These are phyloP conservation scores for Perilla frutescens DNA, from an alignment of 257 asterid species.

Conservation along the genomic window DNA sequence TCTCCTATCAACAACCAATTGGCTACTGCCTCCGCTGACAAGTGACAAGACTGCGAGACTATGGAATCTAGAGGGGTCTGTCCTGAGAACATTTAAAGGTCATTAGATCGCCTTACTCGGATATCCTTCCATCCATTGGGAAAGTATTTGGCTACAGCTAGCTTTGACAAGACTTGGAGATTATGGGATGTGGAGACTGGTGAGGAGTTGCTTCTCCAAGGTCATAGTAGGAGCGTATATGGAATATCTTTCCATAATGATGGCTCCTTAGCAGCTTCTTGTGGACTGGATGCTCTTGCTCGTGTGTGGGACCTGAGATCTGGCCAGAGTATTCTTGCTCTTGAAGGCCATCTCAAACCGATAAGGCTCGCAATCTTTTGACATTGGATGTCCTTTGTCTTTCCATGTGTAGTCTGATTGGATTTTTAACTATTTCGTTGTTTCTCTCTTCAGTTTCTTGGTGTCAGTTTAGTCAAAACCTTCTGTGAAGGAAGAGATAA, in stretches of 20 bases:
- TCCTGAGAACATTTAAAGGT: constrained; percentile 72
- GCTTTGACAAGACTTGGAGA: constrained; percentile 97
- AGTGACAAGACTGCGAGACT: constrained; percentile 79
- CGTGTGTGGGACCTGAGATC: constrained; percentile 97
- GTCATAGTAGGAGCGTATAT: constrained; percentile 94
- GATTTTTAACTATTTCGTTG: background rate
- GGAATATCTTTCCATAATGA: constrained; percentile 84
- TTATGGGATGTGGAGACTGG: constrained; percentile 97
- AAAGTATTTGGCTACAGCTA: constrained; percentile 85
- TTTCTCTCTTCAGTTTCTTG: constrained; percentile 63
- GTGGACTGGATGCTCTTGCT: constrained; percentile 93
- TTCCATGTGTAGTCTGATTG: constrained; percentile 1
- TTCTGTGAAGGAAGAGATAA: no score
- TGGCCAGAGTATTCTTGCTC: constrained; percentile 87
- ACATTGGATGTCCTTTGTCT: constrained; percentile 22
- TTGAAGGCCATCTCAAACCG: constrained; percentile 96
- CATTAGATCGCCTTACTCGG: constrained; percentile 97
- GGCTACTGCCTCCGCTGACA: constrained; percentile 97
- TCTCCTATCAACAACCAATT: constrained; percentile 67
- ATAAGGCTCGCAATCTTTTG: constrained; percentile 47
- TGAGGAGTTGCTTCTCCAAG: constrained; percentile 94
- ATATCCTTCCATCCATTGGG: constrained; percentile 92
- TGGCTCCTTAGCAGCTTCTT: constrained; percentile 94
- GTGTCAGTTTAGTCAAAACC: constrained; percentile 84
- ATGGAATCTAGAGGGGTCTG: constrained; percentile 78